Evolutionary conservation across 768 basidiomycete genomes (phyloP), one percentile per base, ranked within the genome.

Genomic region (Suillus variegatus): DNA sequence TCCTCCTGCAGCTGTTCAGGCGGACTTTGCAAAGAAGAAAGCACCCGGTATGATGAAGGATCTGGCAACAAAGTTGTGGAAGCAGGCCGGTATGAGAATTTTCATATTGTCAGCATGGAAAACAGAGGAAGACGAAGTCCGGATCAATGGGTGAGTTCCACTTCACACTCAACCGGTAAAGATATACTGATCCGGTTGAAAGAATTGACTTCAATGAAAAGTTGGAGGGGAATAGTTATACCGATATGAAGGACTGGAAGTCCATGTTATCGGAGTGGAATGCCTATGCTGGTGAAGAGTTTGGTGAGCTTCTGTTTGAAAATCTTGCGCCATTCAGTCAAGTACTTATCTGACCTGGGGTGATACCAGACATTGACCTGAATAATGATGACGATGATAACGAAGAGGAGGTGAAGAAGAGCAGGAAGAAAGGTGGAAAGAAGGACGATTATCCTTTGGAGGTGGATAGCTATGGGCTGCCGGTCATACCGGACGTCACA

Each of bases 51-150:
- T 63, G 41, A 46, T 46, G 32, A 38, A 36, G 7, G 43, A 64
- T 10, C 46, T 64, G 10, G 57, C 44, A 0, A 25, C 38, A 5
- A 8, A 63, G 18, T 61, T 64, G 38, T 64, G 46, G 43, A 62
- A 32, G 60, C 63, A 64, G 35, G 28, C 41, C 18, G n/a, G 63
- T 13, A 64, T 64, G 58, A 25, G 32, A 60, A 46, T 61, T 9
- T 28, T 47, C 2, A 46, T 64, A 13, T 25, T 60, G 4, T 32
- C 5, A 1, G 41, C 55, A 38, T 56, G 55, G 36, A 56, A 56
- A 56, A 32, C 32, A 32, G n/a, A 56, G 36, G 55, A 56, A 2
- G 55, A 36, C 3, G 1, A 56, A 38, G 35, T 56, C 6, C 13
- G 1, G 2, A 38, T 56, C 35, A 56, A 56, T 22, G 55, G 36